These are phyloP conservation scores for Agarophyton chilense DNA, from an alignment of 23 red algal species.

Conservation along the genomic window DNA sequence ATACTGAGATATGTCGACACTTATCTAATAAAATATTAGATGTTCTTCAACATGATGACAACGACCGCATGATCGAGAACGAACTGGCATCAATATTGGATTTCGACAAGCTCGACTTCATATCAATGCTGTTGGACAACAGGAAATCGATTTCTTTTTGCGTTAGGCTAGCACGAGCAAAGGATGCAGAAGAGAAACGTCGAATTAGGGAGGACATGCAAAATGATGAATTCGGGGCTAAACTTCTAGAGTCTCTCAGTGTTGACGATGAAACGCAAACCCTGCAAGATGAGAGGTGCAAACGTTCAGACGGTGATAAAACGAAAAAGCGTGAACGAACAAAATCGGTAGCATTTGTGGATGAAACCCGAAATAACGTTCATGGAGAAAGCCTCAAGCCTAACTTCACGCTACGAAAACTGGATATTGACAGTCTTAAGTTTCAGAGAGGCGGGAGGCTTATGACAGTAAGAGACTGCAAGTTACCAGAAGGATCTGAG, in stretches of 20 bases:
- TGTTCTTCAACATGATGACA: slow-evolving; percentile 1
- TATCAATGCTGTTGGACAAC: slow-evolving; percentile 64
- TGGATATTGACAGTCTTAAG: slow-evolving; percentile 77
- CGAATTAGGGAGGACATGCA: slow-evolving; percentile 43
- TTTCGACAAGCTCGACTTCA: slow-evolving; percentile 87
- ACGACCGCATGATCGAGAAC: slow-evolving; percentile 63
- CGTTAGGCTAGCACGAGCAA: slow-evolving; percentile 56
- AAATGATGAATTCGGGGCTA: background rate
- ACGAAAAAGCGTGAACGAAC: background rate
- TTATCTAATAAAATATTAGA: slow-evolving; percentile 33
- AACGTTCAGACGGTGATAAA: background rate
- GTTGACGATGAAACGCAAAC: background rate
- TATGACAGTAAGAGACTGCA: slow-evolving; percentile 59
- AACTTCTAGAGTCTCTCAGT: slow-evolving; percentile 13
- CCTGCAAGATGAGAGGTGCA: background rate
- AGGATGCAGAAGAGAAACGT: slow-evolving; percentile 39
- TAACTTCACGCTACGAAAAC: slow-evolving; percentile 23
- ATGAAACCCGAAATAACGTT: background rate
- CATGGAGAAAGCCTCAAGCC: background rate
- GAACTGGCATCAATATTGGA: slow-evolving; percentile 48
- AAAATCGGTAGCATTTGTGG: background rate
- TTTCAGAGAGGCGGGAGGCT: slow-evolving; percentile 57
- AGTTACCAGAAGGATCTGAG: slow-evolving; percentile 62
- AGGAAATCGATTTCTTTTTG: slow-evolving; percentile 63
- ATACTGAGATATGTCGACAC: slow-evolving; percentile 32